Base-by-base conservation (phyloP, 2,329 filamentous ascomycete species). In the Apiospora sp. region DNA sequence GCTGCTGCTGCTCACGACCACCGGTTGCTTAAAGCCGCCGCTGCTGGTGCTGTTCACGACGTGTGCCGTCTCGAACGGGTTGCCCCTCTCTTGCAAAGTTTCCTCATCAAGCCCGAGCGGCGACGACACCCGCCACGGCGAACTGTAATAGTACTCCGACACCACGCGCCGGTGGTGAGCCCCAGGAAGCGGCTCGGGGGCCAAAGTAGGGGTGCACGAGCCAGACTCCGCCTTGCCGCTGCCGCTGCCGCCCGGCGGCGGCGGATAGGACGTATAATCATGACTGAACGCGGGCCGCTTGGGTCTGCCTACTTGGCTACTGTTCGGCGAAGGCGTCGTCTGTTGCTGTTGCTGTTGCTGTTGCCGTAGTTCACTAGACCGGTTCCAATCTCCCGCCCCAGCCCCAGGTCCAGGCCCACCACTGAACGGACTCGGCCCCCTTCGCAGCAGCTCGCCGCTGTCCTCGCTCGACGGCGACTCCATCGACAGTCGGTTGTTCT, bases 381-480 rank as follows among this genome's bases (percentile, higher is more conserved):
- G 54, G 30, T n/a, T 37, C 30, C 16, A 37, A 22, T 19, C 58
- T 64, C 30, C 30, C n/a, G n/a, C n/a, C 14, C 58, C 58, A 41
- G 10, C 14, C 30, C 27, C 13, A 22, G 7, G 4, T 1, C 46
- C 46, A 8, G 27, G 27, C 4, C 46, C 46, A 48, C 16, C 30
- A n/a, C 71, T 16, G 37, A 69, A 46, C 54, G 64, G 67, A 46
- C 37, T 22, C 64, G 69, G 64, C 72, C 37, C 75, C 72, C 41
- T 72, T 77, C 27, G 61, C 46, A 54, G 64, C 68, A 54, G 58
- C 68, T 68, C 70, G 75, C 68, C 70, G 75, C 68, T 71, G 3
- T 67, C 43, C 7, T 72, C 73, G 67, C 49, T 71, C 49, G 70
- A 41, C 16, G 27, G 54, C 37, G 73, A 61, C n/a, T 61, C 54